phyloP scores from a whole-genome alignment of 192 early-diverging fungal genomes.

The Anaeromyces robustus region DNA sequence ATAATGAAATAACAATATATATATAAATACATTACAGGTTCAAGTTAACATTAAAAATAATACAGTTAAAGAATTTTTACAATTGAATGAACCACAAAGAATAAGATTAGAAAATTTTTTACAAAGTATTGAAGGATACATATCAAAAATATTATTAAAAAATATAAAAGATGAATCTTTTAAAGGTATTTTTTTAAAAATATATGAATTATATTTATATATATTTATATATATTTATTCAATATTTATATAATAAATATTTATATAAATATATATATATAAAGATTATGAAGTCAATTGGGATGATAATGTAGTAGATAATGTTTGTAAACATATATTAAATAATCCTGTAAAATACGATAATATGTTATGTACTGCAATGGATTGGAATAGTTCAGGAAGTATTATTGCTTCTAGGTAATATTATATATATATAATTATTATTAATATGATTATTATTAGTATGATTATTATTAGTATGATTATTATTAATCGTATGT shows the following conservation, averaged over 20 bases:
- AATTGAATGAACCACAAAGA: neutral
- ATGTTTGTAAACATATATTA: neutral
- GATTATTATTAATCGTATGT: too few relatives aligned
- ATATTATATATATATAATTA: too few relatives aligned
- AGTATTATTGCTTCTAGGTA: neutral
- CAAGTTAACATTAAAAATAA: neutral
- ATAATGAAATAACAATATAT: too few relatives aligned
- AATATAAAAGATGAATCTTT: neutral
- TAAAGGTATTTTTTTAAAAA: neutral
- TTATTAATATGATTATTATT: too few relatives aligned
- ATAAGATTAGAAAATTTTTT: neutral
- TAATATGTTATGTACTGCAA: neutral
- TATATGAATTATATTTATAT: too few relatives aligned
- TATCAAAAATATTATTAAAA: neutral
- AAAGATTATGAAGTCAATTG: neutral
- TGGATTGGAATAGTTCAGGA: neutral
- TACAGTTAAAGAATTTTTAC: neutral
- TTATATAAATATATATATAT: too few relatives aligned
- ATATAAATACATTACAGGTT: too few relatives aligned
- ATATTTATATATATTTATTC: too few relatives aligned
- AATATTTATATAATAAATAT: too few relatives aligned
- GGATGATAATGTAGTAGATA: neutral
- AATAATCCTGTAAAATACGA: neutral
- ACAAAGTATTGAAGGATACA: neutral
- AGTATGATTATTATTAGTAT: too few relatives aligned